Percentiles rank a stretch among this genome's conserved stretches.
phyloP scores from a whole-genome alignment of 208 protist genomes.

The Leishmania braziliensis region DNA sequence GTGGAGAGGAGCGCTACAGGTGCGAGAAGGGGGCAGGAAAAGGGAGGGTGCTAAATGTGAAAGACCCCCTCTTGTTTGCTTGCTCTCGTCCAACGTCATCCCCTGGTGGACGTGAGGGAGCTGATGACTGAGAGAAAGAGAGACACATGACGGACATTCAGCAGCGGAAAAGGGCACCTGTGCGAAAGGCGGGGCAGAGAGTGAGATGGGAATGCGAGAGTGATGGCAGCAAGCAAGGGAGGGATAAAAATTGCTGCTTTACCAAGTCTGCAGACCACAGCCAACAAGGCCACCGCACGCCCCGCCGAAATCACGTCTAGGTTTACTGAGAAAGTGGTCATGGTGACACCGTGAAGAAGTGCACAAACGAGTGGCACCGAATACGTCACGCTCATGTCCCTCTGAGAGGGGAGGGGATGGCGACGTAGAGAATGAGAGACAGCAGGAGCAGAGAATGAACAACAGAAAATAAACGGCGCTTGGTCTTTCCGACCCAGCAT shows the following conservation, averaged over 20 bases:
- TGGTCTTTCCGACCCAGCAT: background rate
- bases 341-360: background rate
- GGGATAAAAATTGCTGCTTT: background rate
- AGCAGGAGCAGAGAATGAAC: slow-evolving; percentile 16
- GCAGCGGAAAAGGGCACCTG: background rate
- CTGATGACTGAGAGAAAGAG: background rate
- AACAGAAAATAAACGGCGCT: slow-evolving; percentile 4
- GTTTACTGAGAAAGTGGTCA: background rate
- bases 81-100: background rate
- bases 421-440: slow-evolving; percentile 8
- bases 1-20: background rate
- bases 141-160: background rate
- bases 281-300: background rate
- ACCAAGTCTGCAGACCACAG: background rate
- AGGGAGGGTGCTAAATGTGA: background rate
- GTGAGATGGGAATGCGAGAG: background rate
- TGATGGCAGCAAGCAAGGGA: background rate
- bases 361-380: background rate
- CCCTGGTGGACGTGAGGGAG: background rate
- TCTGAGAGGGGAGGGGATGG: background rate
- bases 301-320: background rate
- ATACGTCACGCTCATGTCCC: background rate
- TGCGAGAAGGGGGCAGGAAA: background rate
- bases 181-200: background rate
- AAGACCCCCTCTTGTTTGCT: background rate